Evolutionary conservation across 441 rosid genomes (phyloP), one percentile per base, ranked within the genome.

Genomic region (Corymbia calophylla): DNA sequence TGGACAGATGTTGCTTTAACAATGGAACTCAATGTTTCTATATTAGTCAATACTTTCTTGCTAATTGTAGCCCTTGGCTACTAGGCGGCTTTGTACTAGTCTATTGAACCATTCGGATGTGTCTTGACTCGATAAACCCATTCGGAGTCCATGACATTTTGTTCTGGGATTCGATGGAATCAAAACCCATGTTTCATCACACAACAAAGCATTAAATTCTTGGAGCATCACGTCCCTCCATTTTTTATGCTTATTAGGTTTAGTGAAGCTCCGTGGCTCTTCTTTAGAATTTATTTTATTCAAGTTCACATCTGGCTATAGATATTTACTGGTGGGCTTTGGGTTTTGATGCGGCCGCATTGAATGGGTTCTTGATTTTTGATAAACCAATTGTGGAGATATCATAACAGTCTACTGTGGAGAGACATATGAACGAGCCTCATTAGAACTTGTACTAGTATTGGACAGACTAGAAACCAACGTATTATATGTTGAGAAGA

Each of bases 351-450:
- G 9, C 4, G 29, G 0, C n/a, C 1, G 1, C 15, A 62, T 29
- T 62, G 14, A 23, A 62, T 62, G 68, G 68, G 9, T 62, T 13
- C 68, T 62, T 62, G 18, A 4, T 62, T 29, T n/a, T 29, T 62
- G 68, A 62, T 62, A 62, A 13, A 29, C 0, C 9, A 2, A 8
- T 62, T 62, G 3, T 0, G 0, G 0, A 62, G 7, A 32, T 62
- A 14, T 62, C 68, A 6, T 1, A 14, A 29, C 29, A 62, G 32
- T 32, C 1, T 62, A 0, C 2, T 29, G 4, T 62, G 32, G 14
- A 18, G 68, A 62, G 32, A 9, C 0, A 2, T 62, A 0, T 14
- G 4, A 1, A 62, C 29, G 14, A 62, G 18, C 31, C 68, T 62
- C 32, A 62, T 62, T 62, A 7, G 68, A 62, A 62, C 32, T 2